phyloP scores from a whole-genome alignment of 768 basidiomycete species.

The Tricholoma bakamatsutake region DNA sequence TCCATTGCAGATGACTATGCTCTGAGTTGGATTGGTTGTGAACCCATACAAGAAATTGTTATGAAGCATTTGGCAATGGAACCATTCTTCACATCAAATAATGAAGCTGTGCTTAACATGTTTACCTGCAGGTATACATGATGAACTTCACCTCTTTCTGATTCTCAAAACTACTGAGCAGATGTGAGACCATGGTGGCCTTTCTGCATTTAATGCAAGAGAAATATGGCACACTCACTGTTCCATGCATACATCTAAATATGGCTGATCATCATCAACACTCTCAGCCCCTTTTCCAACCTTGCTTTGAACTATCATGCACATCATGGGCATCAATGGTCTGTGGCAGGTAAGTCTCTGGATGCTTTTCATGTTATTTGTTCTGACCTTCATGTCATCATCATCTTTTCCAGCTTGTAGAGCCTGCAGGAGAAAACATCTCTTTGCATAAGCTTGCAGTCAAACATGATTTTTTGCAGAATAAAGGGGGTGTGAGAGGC shows the following conservation, averaged over 20 bases:
- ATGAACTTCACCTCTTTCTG: neutral
- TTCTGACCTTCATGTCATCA: too few relatives aligned
- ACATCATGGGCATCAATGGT: neutral
- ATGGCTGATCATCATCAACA: too few relatives aligned
- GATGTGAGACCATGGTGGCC: constrained; percentile 72
- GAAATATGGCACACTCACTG: constrained; percentile 62
- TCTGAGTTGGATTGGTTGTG: constrained; percentile 72
- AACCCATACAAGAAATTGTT: constrained; percentile 68
- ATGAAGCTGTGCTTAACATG: constrained; percentile 77
- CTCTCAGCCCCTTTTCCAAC: neutral
- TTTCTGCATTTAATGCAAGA: constrained; percentile 56
- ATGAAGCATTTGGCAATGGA: constrained; percentile 64
- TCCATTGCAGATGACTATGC: constrained; percentile 69
- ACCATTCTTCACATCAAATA: constrained; percentile 67
- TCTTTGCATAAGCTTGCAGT: constrained; percentile 4
- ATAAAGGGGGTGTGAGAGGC: constrained; percentile 1
- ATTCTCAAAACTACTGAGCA: constrained; percentile 19
- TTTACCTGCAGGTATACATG: constrained; percentile 62
- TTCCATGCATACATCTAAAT: too few relatives aligned
- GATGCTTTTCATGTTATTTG: too few relatives aligned
- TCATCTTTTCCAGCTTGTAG: neutral
- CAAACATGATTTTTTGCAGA: constrained; percentile 5
- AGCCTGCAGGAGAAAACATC: neutral
- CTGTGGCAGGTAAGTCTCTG: neutral
- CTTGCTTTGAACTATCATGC: neutral